Evolutionary conservation across 2,329 filamentous ascomycete species (phyloP), one percentile per base, ranked within the genome.

Genomic region (Clarireedia sp.): DNA sequence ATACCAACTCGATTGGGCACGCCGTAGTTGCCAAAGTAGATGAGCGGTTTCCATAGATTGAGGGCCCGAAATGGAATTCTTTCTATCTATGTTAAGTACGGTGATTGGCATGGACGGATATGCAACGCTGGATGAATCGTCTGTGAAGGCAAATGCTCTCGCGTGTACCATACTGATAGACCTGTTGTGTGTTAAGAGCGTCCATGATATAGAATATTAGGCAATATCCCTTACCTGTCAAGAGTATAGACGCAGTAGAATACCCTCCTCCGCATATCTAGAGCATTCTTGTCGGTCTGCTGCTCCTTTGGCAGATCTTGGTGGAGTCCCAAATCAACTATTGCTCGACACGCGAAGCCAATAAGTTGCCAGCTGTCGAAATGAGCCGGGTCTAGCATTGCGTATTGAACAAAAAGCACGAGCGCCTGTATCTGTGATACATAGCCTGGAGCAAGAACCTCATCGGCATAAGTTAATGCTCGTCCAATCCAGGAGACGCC

Each of bases 291-390:
- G 56, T 89, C 83, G 10, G 85, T 78, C 26, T 82, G 73, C 16
- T 86, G 79, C 59, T 86, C 84, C 55, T 80, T 78, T 0, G 88
- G 86, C 3, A 90, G 90, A 63, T 97, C 92, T 71, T 96, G 92
- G 70, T 97, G 94, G 56, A 95, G 84, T 7, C 94, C 94, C 29
- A 96, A 74, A 72, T 99, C 94, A 21, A 96, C 81, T 66, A 92
- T 84, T 5, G 90, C 89, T 56, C 92, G 83, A 41, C 89, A 89
- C 6, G 92, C 91, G 68, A 94, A 91, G 6, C 92, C 94, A 55
- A 96, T 88, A 59, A 96, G 73, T 61, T 94, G 91, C 91, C 94
- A 97, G 64, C 87, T 90, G 66, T 96, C 90, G 66, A 96, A 96
- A 67, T 95, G 90, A 43, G 85, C 82, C 2, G 92, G 91, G 64